Evolutionary conservation across 2,329 filamentous ascomycete genomes (phyloP).

Genomic region (Aureobasidium sp.): DNA sequence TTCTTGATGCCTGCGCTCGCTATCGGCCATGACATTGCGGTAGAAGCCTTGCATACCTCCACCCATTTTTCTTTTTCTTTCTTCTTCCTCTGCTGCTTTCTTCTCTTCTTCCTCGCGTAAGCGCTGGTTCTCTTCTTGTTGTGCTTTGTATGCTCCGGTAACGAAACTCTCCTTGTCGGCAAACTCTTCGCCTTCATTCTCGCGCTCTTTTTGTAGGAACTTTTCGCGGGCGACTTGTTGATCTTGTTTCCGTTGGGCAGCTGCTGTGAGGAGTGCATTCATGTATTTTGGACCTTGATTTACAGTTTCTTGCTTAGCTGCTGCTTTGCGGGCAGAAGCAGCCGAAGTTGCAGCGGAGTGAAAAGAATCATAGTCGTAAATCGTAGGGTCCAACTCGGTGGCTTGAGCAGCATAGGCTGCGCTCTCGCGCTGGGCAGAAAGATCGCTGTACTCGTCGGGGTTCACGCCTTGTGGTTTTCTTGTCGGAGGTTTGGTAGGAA

Average conservation of each 20-base stretch:
- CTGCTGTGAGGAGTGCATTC: conserved; percentile 63
- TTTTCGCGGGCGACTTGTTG: conserved; percentile 73
- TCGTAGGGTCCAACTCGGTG: conserved; percentile 59
- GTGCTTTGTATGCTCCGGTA: conserved; percentile 72
- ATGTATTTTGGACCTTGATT: conserved; percentile 72
- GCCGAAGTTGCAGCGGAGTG: conserved; percentile 69
- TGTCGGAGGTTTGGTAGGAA: conserved; percentile 31
- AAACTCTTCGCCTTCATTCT: conserved; percentile 73
- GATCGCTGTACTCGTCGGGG: conserved; percentile 48
- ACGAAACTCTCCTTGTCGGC: conserved; percentile 82
- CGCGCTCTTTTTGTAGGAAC: conserved; percentile 67
- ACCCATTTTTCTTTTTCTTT: conserved; percentile 59
- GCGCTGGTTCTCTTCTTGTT: conserved; percentile 66
- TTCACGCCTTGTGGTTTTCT: conserved; percentile 30
- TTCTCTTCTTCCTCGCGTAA: conserved; percentile 65
- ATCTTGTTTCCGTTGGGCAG: conserved; percentile 70
- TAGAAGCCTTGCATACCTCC: conserved; percentile 66
- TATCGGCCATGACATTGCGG: conserved; percentile 62
- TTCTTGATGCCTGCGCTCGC: conserved; percentile 63
- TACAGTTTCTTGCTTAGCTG: conserved; percentile 45
- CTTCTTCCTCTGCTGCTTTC: conserved; percentile 58
- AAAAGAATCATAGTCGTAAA: conserved; percentile 80
- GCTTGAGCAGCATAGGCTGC: conserved; percentile 59
- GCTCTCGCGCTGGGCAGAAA: conserved; percentile 58
- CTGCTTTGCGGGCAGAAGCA: conserved; percentile 46